Base-by-base conservation (phyloP, 73 alveolate species). In the Paramecium tetraurelia region DNA sequence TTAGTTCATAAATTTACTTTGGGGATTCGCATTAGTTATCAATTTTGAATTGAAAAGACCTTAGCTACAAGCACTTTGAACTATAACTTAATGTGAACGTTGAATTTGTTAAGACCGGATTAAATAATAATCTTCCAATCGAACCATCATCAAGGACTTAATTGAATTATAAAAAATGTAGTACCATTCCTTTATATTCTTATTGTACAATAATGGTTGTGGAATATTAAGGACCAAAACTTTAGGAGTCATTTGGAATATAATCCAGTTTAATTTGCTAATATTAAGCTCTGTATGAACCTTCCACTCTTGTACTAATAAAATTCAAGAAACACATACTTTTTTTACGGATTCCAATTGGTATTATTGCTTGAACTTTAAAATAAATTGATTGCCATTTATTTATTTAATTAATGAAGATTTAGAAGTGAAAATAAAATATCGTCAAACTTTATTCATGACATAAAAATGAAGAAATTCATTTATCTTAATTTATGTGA, bases 111-210 rank as follows among this genome's bases (percentile, higher is more conserved):
- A 35, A 9, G 86, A 36, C n/a, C 90, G 0, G 8, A 80, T 80
- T 9, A 80, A 43, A 80, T 44, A 80, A 80, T 80, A 80, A 80
- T 80, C 90, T 35, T 80, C 90, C 43, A 41, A 80, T 44, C 90
- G 18, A 18, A 80, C 48, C 75, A 44, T 80, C 76, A 80, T 41
- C 3, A 24, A 18, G 20, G 70, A 44, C 90, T 80, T 31, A 8
- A 21, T 33, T 36, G 69, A 53, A 18, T 33, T 5, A 18, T 80
- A 20, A 43, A 16, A 16, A 43, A 18, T 24, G 22, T 5, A 7
- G 2, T 80, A 80, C 90, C 70, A 80, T 40, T 80, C 90, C 90
- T 24, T 80, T 41, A 35, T 80, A 80, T 48, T 80, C 90, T 21
- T 29, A 18, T 48, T 80, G 14, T 9, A 31, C 22, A n/a, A 80